Base-by-base conservation (phyloP, 139 green algal genomes). In the Picochlorum costavermella region DNA sequence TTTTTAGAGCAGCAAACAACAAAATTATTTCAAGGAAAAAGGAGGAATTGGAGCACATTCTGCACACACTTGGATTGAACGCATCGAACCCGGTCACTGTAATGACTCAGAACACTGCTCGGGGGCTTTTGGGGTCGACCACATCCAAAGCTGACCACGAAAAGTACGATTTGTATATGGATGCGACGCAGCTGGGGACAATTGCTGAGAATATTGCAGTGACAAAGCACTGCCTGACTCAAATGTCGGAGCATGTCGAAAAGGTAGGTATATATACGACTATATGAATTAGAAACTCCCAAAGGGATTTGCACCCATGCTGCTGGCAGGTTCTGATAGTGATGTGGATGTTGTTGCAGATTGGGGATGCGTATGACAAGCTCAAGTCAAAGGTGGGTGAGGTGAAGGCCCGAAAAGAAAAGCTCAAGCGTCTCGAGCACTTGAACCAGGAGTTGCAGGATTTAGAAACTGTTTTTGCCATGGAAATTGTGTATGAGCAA, bases 131-230 rank as follows among this genome's bases (percentile, higher is more conserved):
- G 55, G 67, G 64, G 13, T 77, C 78, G 25, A 68, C 37, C 36
- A 46, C 16, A 56, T 50, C 30, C 50, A 71, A 61, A 45, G 37
- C 76, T 37, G 76, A 77, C 33, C 55, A 56, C 16, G 63, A 75
- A 40, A 86, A 87, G 72, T 92, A 79, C 56, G 50, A 77, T 10
- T 74, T 88, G 56, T 92, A 85, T 74, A 88, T 92, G 83, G 56
- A 85, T 58, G 81, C 75, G 56, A 91, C 85, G 2, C 55, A 79
- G 50, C 69, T 90, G 29, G 37, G 61, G 36, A 36, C 57, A 20
- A 77, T 73, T 45, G 20, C 30, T 20, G 71, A 65, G 36, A 68
- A 37, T 29, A 43, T 75, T 6, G 36, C 12, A 17, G 31, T 66
- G 8, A 28, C 48, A n/a, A 31, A 64, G 46, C 60, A 71, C 55